These are phyloP conservation scores for Prunus dulcis DNA, from an alignment of 306 rosid genomes.

Conservation along the genomic window DNA sequence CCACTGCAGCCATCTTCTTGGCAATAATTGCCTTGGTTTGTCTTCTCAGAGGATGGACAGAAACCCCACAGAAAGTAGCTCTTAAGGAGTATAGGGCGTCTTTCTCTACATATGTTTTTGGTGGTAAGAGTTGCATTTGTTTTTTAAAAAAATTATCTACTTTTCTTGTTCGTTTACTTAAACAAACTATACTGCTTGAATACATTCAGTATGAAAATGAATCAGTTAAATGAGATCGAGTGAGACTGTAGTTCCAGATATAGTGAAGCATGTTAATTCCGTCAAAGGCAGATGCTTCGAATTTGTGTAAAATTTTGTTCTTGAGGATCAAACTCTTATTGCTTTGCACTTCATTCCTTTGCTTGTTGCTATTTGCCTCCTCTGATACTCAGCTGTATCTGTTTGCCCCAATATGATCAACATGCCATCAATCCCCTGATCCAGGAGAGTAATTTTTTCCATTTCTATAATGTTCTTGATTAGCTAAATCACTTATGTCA, in stretches of 20 bases:
- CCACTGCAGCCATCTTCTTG: conserved; percentile 54
- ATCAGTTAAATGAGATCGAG: not conserved
- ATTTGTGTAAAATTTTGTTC: not conserved
- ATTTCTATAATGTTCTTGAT: not conserved
- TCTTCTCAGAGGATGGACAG: conserved; percentile 61
- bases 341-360: not conserved
- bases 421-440: not conserved
- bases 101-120: conserved; percentile 52
- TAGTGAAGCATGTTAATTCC: no score
- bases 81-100: conserved; percentile 68
- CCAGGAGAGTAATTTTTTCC: not conserved
- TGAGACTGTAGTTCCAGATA: not conserved
- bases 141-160: not conserved
- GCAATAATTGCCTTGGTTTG: conserved; percentile 55
- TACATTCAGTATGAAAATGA: not conserved
- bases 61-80: conserved; percentile 44
- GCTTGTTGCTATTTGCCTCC: not conserved
- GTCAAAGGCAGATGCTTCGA: not conserved
- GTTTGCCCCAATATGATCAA: not conserved
- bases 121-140: conserved; percentile 51
- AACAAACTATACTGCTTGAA: not conserved
- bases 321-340: not conserved
- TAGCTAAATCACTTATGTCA: not conserved
- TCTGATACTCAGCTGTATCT: not conserved
- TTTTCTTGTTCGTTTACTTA: not conserved